Conservation (phyloP, 2,329 filamentous ascomycete species). For the Hypoxylon sp. region DNA sequence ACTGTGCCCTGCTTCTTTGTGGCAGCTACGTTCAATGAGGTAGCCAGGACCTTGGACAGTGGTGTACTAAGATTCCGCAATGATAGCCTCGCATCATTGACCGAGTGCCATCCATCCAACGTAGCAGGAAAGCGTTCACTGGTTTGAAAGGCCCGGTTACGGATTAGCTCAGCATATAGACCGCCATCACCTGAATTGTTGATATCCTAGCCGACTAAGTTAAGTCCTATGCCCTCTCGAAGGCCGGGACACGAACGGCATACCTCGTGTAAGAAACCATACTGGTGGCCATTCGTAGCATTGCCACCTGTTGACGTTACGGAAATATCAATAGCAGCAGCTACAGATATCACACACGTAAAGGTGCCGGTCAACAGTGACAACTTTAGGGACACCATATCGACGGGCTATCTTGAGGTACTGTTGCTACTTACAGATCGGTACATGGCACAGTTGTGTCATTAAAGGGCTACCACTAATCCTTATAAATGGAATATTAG, state of each 20-base stretch:
- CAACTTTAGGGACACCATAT: constrained; percentile 46
- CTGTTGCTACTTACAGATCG: background rate
- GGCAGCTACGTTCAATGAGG: constrained; percentile 64
- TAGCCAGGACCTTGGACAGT: constrained; percentile 66
- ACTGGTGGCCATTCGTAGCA: constrained; percentile 61
- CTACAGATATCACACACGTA: constrained; percentile 41
- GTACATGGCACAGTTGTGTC: background rate
- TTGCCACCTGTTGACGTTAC: constrained; percentile 59
- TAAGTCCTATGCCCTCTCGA: background rate
- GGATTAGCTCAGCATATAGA: constrained; percentile 79
- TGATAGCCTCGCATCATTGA: constrained; percentile 62
- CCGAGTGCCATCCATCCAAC: constrained; percentile 62
- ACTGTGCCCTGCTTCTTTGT: constrained; percentile 55
- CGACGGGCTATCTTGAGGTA: background rate
- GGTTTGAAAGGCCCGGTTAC: constrained; percentile 78
- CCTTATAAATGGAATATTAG: constrained; percentile 17
- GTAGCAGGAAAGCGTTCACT: constrained; percentile 60
- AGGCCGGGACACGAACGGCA: background rate
- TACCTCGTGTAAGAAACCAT: constrained; percentile 63
- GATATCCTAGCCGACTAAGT: constrained; percentile 65
- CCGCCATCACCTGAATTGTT: constrained; percentile 80
- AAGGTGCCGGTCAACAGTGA: constrained; percentile 41
- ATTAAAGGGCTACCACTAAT: background rate
- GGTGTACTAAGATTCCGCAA: constrained; percentile 64
- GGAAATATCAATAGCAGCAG: constrained; percentile 56